Evolutionary conservation across 768 basidiomycete genomes (phyloP).

Genomic region (Pleurotus ostreatus): DNA sequence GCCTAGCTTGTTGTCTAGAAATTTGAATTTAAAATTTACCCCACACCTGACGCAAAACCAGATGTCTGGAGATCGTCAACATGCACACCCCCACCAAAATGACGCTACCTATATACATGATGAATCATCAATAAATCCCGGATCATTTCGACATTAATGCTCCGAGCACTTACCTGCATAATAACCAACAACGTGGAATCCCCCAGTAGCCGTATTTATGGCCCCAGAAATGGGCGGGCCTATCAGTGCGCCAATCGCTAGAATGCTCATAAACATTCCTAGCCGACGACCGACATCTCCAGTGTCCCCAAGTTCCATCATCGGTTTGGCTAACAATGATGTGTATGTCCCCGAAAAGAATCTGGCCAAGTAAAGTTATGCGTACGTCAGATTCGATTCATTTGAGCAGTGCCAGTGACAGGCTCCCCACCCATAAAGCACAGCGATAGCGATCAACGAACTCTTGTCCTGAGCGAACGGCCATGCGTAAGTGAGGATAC

Average conservation of each 20-base stretch:
- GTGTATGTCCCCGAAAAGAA: slow-evolving; percentile 9
- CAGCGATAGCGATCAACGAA: slow-evolving; percentile 45
- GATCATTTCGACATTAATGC: too few species aligned
- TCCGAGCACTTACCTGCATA: slow-evolving; percentile 39
- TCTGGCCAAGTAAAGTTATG: not conserved
- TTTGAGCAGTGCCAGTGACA: slow-evolving; percentile 15
- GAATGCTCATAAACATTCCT: slow-evolving; percentile 50
- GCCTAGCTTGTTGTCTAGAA: not conserved
- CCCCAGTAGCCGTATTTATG: slow-evolving; percentile 41
- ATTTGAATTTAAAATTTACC: slow-evolving; percentile 13
- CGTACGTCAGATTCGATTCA: too few species aligned
- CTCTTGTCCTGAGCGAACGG: slow-evolving; percentile 49
- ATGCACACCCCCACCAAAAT: slow-evolving; percentile 14
- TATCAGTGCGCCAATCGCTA: slow-evolving; percentile 49
- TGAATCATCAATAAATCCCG: too few species aligned
- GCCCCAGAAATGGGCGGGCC: slow-evolving; percentile 66
- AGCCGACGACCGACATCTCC: slow-evolving; percentile 53
- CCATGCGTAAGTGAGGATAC: slow-evolving; percentile 64
- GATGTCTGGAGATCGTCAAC: slow-evolving; percentile 13
- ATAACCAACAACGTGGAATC: slow-evolving; percentile 41
- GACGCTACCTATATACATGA: slow-evolving; percentile 10
- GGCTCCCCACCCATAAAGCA: slow-evolving; percentile 58
- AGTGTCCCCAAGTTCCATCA: slow-evolving; percentile 39
- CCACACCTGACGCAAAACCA: slow-evolving; percentile 11
- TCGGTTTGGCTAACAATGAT: slow-evolving; percentile 2